phyloP scores from a whole-genome alignment of 495 filamentous ascomycete genomes.

The Xylaria intraflava region DNA sequence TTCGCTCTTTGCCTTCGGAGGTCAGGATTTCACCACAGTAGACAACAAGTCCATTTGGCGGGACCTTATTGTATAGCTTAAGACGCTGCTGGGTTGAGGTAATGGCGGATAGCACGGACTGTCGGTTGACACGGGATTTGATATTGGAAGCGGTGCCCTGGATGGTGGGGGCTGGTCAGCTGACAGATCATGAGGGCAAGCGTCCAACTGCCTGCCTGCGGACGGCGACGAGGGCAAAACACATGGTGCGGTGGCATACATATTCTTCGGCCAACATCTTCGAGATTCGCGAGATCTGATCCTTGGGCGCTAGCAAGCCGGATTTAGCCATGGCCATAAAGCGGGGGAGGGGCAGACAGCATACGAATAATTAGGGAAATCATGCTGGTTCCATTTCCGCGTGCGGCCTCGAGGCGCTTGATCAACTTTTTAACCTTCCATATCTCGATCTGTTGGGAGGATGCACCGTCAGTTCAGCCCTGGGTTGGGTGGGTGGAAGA shows the following conservation, averaged over 20 bases:
- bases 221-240: not conserved
- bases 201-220: not conserved
- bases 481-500: conserved; percentile 13
- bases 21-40: conserved; percentile 99
- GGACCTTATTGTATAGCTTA: conserved; percentile 97
- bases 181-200: conserved; percentile 5
- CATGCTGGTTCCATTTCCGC: conserved; percentile 96
- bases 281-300: conserved; percentile 89
- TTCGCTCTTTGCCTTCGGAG: conserved; percentile 93
- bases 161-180: conserved; percentile 18
- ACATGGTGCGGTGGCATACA: conserved; percentile 47
- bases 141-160: conserved; percentile 98
- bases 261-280: conserved; percentile 99
- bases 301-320: conserved; percentile 69
- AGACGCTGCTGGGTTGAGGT: conserved; percentile 98
- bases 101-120: conserved; percentile 94
- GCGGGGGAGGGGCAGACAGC: conserved; percentile 30
- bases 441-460: conserved; percentile 54
- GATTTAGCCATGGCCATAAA: conserved; percentile 12
- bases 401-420: conserved; percentile 85
- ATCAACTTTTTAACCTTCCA: conserved; percentile 94
- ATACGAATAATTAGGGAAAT: conserved; percentile 96
- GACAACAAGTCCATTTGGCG: conserved; percentile 92
- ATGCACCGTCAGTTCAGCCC: conserved; percentile 5
- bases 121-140: conserved; percentile 97